Base-by-base conservation (phyloP, 192 early-diverging fungal genomes). In the Backusella macrospora region DNA sequence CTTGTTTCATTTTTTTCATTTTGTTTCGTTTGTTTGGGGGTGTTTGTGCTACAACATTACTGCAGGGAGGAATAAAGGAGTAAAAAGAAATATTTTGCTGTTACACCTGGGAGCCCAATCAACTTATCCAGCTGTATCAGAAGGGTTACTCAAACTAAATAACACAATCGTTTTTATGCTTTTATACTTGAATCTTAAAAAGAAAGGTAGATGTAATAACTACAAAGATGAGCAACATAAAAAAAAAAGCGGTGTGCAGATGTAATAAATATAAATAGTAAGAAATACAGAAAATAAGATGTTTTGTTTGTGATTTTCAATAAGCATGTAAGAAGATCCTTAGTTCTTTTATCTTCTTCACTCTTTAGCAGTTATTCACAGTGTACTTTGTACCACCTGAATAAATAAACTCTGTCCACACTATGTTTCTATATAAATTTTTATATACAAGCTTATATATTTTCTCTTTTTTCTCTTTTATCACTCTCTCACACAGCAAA, bases 81-180 rank as follows among this genome's bases (percentile, higher is more conserved):
- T 12, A 52, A 52, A 52, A 55, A 55, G 18, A 23, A 23, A 49
- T 49, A 55, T 21, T 55, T 55, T 55, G 49, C 7, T 10, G 49
- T 55, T 55, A 26, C 49, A 55, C 49, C 21, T 55, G 52, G 48
- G 9, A 55, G 23, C 4, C 52, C 52, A 59, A 59, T 59, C 52
- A 59, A 26, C 52, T 59, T 21, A 26, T 59, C 23, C 23, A 23
- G 52, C 47, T 45, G 67, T 47, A 68, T 68, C 67, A 68, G 67
- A 68, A 68, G 67, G 67, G 67, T 68, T 68, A 68, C 67, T 68
- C 67, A 68, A 68, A 68, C 23, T 68, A 46, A 68, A 34, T 38
- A 39, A 34, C 26, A 14, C 38, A 65, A 38, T 65, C 16, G 16
- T 65, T 65, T 47, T 65, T 39, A 65, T 65, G 40, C 34, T 66